Base-by-base conservation (phyloP, 2,329 filamentous ascomycete species). In the Juglanconis oblonga region DNA sequence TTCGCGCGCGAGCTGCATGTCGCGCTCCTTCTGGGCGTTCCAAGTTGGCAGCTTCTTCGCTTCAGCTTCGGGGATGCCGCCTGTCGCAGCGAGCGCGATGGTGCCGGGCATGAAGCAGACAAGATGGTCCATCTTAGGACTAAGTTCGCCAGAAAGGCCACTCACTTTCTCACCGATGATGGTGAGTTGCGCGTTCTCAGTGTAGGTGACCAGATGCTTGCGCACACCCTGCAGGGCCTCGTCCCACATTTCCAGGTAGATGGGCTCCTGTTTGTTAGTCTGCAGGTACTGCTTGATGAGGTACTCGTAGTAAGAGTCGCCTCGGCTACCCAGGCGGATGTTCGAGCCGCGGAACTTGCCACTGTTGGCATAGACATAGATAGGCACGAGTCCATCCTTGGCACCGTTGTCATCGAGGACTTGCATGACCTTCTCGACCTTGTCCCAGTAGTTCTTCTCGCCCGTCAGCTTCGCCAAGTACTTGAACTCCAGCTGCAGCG, bases 281-380 rank as follows among this genome's bases (percentile, higher is more conserved):
- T 99, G 95, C 24, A 97, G 81, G 72, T 96, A 98, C 73, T 99
- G 95, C 78, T 99, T 99, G 79, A 98, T 96, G 54, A 99, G 85
- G 73, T 99, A 99, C 76, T 99, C 92, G 76, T 99, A 99, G 77
- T 98, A 99, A 52, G 93, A 97, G 77, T 99, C 95, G 50, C 95
- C 95, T 63, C 95, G 86, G 72, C 92, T 97, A 44, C 95, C 95
- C 29, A 98, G 82, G 17, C 95, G 90, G 69, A 99, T 94, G 70
- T 97, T 96, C 24, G 86, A 76, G 24, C 91, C 92, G 54, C 86
- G 83, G 76, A 98, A 99, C 56, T 86, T 78, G 59, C 95, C 95
- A 11, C 79, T 86, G 33, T 87, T 84, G 4, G 95, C 86, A 71
- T 92, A 87, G 66, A 99, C 89, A 75, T 89, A 98, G 69, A 98